Evolutionary conservation across 352 stramenopile species (phyloP), one percentile per base, ranked within the genome.

Genomic region (Hyaloperonospora arabidopsidis): DNA sequence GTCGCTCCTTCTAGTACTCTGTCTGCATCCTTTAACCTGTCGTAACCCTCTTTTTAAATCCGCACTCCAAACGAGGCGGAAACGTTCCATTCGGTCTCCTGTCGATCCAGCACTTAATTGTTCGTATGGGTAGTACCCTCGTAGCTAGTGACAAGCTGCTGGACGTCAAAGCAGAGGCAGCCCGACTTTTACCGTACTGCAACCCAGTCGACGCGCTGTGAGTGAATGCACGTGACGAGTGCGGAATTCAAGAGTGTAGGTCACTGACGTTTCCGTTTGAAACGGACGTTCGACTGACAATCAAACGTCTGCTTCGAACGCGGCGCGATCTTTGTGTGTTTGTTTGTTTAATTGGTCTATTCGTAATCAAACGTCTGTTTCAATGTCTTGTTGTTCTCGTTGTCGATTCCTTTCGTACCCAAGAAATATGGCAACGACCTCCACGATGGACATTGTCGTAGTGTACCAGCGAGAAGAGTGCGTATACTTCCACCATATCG

Each of bases 401-500:
- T 7, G 25, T 3, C 25, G 25, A 8, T 29, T 7, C 25, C 7
- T 29, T 7, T 29, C 3, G 3, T 29, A 5, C 10, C 34, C 4
- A 38, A 6, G 25, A 23, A 56, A 61, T 11, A 59, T 61, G 48
- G 49, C 72, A n/a, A 10, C 41, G 14, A 19, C 45, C 4, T 18
- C 32, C 1, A 64, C 64, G 40, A 51, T 72, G 45, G 62, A 78
- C 36, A 53, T 87, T 39, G 61, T 67, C 6, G 66, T 87, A 25
- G 71, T 89, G 17, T 87, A 67, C 55, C 41, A 76, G 40, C 59
- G 66, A 25, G 54, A 82, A 40, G 79, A 89, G 79, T 86, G 52
- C 63, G 78, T 76, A 23, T n/a, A 34, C 15, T 7, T 12, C 19
- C 25, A 8, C 25, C 6, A 6, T 18, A 29, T 49, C 34, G 25